These are phyloP conservation scores for Talaromyces sp. DNA, from an alignment of 2,329 filamentous ascomycete species.

Conservation along the genomic window DNA sequence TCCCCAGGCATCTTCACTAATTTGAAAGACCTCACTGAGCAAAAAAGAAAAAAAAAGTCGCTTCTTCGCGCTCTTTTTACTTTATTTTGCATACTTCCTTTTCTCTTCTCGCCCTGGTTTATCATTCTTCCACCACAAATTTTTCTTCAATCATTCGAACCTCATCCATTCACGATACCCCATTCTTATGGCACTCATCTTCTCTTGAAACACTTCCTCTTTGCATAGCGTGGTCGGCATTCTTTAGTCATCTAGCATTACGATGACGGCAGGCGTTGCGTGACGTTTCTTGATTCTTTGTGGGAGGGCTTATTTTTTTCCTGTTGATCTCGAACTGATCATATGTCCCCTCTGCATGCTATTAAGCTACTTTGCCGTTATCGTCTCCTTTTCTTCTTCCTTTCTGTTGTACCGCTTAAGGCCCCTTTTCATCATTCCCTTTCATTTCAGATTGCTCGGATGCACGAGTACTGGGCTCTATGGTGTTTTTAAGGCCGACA, in stretches of 20 bases:
- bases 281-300: conserved; percentile 27
- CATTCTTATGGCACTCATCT: conserved; percentile 35
- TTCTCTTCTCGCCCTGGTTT: conserved; percentile 15
- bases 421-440: background rate
- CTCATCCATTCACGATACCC: conserved; percentile 40
- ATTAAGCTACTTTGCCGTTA: conserved; percentile 9
- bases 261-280: conserved; percentile 35
- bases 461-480: background rate
- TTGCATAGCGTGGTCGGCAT: conserved; percentile 47
- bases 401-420: conserved; percentile 9
- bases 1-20: background rate
- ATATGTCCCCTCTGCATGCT: conserved; percentile 13
- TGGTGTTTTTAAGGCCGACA: conserved; percentile 5
- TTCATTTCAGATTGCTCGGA: conserved; percentile 4
- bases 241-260: conserved; percentile 37
- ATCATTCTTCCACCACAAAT: conserved; percentile 5
- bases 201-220: conserved; percentile 30
- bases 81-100: conserved; percentile 3
- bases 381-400: conserved; percentile 7
- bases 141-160: too few relatives aligned
- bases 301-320: conserved; percentile 11
- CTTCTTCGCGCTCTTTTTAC: background rate
- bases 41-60: too few relatives aligned
- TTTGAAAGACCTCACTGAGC: too few relatives aligned
- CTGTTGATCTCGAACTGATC: background rate